These are phyloP conservation scores for Amborella trichopoda DNA, from an alignment of 164 flowering plant species.

Conservation along the genomic window DNA sequence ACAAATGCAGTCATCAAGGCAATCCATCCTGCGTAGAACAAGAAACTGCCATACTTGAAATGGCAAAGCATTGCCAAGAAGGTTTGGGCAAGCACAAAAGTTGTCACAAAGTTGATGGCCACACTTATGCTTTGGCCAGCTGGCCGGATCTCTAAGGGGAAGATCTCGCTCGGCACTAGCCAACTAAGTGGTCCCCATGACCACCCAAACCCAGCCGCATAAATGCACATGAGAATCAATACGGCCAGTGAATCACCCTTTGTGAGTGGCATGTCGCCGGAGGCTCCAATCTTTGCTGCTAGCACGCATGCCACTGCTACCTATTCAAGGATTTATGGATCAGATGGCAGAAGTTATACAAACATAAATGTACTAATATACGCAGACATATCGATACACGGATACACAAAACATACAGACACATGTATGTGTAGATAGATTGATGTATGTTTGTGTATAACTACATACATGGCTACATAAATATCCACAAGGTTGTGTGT, in stretches of 20 bases:
- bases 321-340: slow-evolving; percentile 8
- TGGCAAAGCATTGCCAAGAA: slow-evolving; percentile 57
- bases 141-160: slow-evolving; percentile 51
- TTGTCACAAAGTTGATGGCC: slow-evolving; percentile 41
- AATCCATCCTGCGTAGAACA: slow-evolving; percentile 56
- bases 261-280: slow-evolving; percentile 24
- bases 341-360: background rate
- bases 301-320: slow-evolving; percentile 30
- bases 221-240: slow-evolving; percentile 43
- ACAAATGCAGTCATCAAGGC: slow-evolving; percentile 39
- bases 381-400: background rate
- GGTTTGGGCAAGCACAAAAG: slow-evolving; percentile 50
- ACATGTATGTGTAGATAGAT: background rate
- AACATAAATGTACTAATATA: background rate
- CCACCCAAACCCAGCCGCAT: slow-evolving; percentile 67
- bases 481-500: background rate
- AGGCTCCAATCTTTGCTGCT: slow-evolving; percentile 23
- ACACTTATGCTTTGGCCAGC: slow-evolving; percentile 53
- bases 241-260: slow-evolving; percentile 27
- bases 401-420: background rate
- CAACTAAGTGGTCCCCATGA: slow-evolving; percentile 78
- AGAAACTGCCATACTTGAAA: slow-evolving; percentile 46
- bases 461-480: too few species aligned
- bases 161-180: slow-evolving; percentile 73
- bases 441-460: too few species aligned